Base-by-base conservation (phyloP, 495 filamentous ascomycete genomes). In the Parathielavia hyrcaniae region DNA sequence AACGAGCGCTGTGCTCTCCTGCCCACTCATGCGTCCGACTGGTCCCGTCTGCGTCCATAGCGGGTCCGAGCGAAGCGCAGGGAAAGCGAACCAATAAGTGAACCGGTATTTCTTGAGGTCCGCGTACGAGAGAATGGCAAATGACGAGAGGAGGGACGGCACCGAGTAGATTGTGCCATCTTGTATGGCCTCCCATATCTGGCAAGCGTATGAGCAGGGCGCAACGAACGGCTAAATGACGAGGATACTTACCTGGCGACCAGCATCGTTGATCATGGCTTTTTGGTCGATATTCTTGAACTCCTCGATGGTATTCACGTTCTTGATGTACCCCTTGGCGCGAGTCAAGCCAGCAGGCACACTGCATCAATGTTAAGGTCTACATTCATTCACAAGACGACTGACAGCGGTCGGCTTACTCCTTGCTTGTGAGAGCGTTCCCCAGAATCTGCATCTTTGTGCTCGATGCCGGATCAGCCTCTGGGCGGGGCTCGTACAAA, bases 181-280 rank as follows among this genome's bases (percentile, higher is more conserved):
- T 60, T 87, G 83, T 63, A 97, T 95, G 26, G 93, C 93, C 73
- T 97, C 90, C 95, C 91, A 97, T 51, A 98, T 89, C 88, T 96
- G 62, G 9, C 12, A 35, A 35, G 20, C 13, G 16, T 26, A 30
- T 66, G 32, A 65, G 52, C 53, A 35, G 68, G 34, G 38, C 8
- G 12, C 23, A 34, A 43, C 11, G 3, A n/a, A n/a, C 6, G 26
- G 26, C 26, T 30, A 19, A 2, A 17, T 13, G 38, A 19, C 2
- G 30, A 23, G 12, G 0, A 49, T 43, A 45, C 80, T 64, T 74
- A 93, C 91, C 70, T 84, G 91, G 59, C 82, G 81, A 10, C 85
- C 92, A 23, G 86, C 81, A 45, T 85, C 83, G 41, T 84, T 79
- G 35, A 98, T 76, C 66, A 95, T 79, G 17, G 78, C 81, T 4